phyloP scores from a whole-genome alignment of 2,329 filamentous ascomycete species.

The Nannizziopsis arthrosporioides region DNA sequence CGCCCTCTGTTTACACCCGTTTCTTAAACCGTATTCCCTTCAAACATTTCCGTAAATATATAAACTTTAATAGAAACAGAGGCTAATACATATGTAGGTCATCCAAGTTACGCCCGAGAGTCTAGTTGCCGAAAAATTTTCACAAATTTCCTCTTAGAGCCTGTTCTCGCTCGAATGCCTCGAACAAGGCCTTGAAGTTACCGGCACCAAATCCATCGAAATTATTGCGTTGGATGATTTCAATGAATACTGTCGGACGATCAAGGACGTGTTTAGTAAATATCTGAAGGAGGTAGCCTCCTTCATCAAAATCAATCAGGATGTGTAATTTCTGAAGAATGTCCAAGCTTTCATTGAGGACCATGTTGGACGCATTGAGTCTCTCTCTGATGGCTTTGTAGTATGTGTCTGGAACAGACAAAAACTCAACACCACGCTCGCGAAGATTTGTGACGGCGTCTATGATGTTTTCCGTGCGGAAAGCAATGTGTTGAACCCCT shows the following conservation, averaged over 20 bases:
- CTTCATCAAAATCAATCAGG: constrained; percentile 84
- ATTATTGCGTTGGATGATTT: constrained; percentile 80
- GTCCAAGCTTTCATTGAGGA: constrained; percentile 64
- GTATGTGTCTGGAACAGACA: constrained; percentile 69
- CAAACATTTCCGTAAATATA: too few species aligned
- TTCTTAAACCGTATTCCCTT: too few species aligned
- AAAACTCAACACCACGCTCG: constrained; percentile 74
- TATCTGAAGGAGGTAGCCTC: constrained; percentile 62
- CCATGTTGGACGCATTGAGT: constrained; percentile 46
- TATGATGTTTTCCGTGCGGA: constrained; percentile 69
- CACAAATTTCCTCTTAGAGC: constrained; percentile 64
- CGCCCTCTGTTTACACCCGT: too few species aligned
- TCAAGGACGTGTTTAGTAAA: constrained; percentile 79
- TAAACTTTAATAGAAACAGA: too few species aligned
- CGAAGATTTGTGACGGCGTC: constrained; percentile 57
- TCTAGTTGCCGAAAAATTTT: background rate
- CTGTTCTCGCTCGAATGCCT: constrained; percentile 86
- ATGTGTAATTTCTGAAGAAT: constrained; percentile 64
- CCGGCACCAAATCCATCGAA: constrained; percentile 86
- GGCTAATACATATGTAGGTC: too few species aligned
- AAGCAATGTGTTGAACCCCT: constrained; percentile 81
- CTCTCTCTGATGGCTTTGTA: constrained; percentile 61
- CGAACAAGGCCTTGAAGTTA: constrained; percentile 86
- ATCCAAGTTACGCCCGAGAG: too few species aligned
- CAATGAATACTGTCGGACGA: constrained; percentile 84